Base-by-base conservation (phyloP, 768 basidiomycete species). In the Porpolomopsis calyptriformis region DNA sequence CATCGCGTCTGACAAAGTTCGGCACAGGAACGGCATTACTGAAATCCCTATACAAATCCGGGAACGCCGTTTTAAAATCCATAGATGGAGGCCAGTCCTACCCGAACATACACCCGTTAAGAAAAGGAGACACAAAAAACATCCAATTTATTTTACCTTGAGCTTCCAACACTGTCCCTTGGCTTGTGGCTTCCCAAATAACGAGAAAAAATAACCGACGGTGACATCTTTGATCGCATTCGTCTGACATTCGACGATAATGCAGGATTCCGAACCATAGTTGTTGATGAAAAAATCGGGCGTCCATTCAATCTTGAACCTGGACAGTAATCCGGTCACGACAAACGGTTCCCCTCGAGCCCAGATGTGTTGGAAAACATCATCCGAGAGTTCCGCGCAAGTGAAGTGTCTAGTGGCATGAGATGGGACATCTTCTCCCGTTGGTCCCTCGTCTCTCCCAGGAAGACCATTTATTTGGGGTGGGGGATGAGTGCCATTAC, bases 41-140 rank as follows among this genome's bases (percentile, higher is more conserved):
- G 55, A 83, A 85, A 54, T 83, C 83, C 22, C 77, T 70, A 52
- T 69, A 85, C 18, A 84, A 62, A 22, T 74, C 74, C 0, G 83
- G 82, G 55, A 80, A 79, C 3, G 71, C 71, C 2, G 66, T 63
- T 50, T 71, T 72, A 63, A 85, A 84, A 49, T 81, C 79, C 1
- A 70, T 64, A 4, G 76, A 74, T 2, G 77, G 65, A 18, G 83
- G 83, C 82, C 82, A 85, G 56, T 85, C 84, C 49, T 50, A 23
- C 4, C 18, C 4, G 4, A n/a, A n/a, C n/a, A n/a, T 24, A 24
- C 39, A n/a, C 26, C 20, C n/a, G 25, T 1, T 26, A 22, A 23
- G 23, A 22, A 10, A 26, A 20, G 43, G 29, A 20, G n/a, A n/a
- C n/a, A n/a, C 19, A 26, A 16, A 7, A 20, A 26, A 22, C 6